Percentiles rank a stretch among this genome's conserved stretches.
Evolutionary conservation across 176 grass and related monocot genomes (phyloP).

Genomic region (Carex littledalei): DNA sequence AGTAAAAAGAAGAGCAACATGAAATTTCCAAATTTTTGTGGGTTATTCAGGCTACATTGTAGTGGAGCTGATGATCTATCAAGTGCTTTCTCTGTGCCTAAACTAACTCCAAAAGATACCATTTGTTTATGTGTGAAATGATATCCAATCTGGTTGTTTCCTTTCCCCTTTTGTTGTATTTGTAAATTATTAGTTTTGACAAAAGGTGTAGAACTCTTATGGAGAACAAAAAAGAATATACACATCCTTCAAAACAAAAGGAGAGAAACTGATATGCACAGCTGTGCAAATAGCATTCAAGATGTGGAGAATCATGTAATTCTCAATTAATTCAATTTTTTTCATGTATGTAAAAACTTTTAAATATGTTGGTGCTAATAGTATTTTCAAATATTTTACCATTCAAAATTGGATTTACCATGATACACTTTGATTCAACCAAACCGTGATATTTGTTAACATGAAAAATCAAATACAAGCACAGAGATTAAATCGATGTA

Average conservation of each 20-base stretch:
- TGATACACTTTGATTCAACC: neutral
- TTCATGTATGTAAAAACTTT: neutral
- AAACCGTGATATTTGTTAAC: neutral
- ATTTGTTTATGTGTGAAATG: conserved; percentile 18
- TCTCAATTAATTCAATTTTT: neutral
- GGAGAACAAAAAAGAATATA: neutral
- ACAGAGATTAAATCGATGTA: neutral
- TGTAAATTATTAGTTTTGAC: neutral
- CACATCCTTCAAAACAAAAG: neutral
- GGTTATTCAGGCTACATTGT: conserved; percentile 39
- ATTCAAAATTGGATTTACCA: too few species aligned
- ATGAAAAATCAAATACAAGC: neutral
- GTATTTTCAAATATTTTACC: too few species aligned
- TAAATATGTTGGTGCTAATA: neutral
- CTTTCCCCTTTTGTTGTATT: neutral
- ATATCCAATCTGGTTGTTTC: conserved; percentile 10
- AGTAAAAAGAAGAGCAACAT: conserved; percentile 30
- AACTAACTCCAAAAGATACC: conserved; percentile 12
- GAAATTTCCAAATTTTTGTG: conserved; percentile 4
- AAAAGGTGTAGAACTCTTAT: neutral
- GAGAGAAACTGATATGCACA: neutral
- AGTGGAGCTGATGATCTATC: conserved; percentile 39
- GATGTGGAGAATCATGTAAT: neutral
- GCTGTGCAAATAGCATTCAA: neutral
- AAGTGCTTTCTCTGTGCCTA: neutral